Evolutionary conservation across 2,329 filamentous ascomycete genomes (phyloP), one percentile per base, ranked within the genome.

Genomic region (Podosphaera aphanis): DNA sequence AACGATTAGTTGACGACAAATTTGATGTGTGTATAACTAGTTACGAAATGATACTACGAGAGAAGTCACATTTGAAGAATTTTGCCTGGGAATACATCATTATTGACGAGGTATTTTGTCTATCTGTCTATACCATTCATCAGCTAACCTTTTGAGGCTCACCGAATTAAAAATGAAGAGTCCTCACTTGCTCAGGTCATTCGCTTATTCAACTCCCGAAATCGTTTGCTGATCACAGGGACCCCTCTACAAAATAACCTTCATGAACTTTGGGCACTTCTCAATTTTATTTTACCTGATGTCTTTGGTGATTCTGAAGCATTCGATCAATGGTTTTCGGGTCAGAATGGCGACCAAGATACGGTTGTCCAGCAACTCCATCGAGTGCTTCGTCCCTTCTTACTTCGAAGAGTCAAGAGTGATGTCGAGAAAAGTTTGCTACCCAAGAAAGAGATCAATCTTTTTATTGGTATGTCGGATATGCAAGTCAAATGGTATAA

Each of bases 81-180:
- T 93, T 98, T 61, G 86, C 90, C 0, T 98, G 90, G 90, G 88
- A 98, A 61, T 98, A 98, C 63, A 98, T 98, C 62, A 93, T 98
- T 54, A 93, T 98, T 52, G 90, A 98, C 57, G 90, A 98, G 64
- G 75, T 59, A 54, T 40, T 52, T 19, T 19, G 25, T 23, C 43
- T 10, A 19, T 5, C 15, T 38, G 23, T 25, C 19, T 36, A 16
- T 29, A 19, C 5, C 27, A 15, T 47, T 31, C 11, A 47, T 21
- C 6, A 48, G 36, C 49, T 53, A 50, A 51, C 43, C 29, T 31
- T 21, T 20, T 37, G 40, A 61, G 58, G 79, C 90, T 2, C 90
- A 98, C 62, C 84, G 90, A 49, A 98, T 98, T 72, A 98, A 98
- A 68, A 98, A 98, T 63, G 90, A 98, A 60, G 85, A 95, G 61